Evolutionary conservation across 768 basidiomycete species (phyloP), one percentile per base, ranked within the genome.

Genomic region (Gymnopilus dilepis): DNA sequence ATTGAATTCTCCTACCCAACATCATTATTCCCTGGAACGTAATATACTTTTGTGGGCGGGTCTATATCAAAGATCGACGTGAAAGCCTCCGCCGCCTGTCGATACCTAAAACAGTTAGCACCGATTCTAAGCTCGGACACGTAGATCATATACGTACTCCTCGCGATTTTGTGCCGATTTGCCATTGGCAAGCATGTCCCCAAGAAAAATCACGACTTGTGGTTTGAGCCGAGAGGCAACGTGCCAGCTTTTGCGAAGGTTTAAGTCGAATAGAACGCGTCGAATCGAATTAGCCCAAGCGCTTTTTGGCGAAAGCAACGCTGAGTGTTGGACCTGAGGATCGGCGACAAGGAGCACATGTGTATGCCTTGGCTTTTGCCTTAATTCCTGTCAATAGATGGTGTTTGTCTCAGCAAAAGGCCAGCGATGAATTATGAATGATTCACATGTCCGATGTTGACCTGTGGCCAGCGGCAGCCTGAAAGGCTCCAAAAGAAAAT

Each of bases 1-100:
- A 6, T 21, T 38, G 22, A 8, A 40, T 26, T 26, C 26, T 13
- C 84, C 22, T 48, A 88, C 83, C 87, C 87, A 45, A 95, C 81
- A 66, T 95, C 93, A 65, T 88, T 89, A 65, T 95, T 95, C n/a
- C 93, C 93, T 6, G 90, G 87, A 41, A 92, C 78, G 67, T 84
- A 86, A 74, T 86, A 82, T 55, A 81, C 78, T 0, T 77, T 69
- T 15, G 78, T 71, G 3, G 75, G 74, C 13, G 75, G 58, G 19
- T 82, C 72, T 1, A 77, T 66, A 17, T 77, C 70, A 68, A 92
- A 92, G 30, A 87, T 86, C 4, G 77, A 75, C 66, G 85, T 82
- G 77, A 94, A 94, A 55, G 85, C 82, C 33, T 76, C 73, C 19
- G 77, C 78, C 59, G 91, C 91, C 21, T 73, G 68, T 37, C 82